Base-by-base conservation (phyloP, 495 filamentous ascomycete species). In the Xylaria venustula region DNA sequence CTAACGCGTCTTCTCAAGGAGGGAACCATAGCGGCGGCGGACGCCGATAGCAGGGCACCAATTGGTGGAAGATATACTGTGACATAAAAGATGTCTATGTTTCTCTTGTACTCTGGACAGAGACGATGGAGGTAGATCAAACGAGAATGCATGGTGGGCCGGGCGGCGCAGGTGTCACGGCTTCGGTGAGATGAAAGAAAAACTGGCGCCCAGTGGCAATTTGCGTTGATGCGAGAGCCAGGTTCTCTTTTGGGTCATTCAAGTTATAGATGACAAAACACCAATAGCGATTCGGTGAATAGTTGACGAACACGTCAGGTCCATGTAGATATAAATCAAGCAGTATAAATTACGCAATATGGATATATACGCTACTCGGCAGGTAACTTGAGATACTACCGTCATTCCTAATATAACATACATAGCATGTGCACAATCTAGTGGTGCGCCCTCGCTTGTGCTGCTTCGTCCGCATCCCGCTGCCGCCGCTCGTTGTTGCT, bases 11-110 rank as follows among this genome's bases (percentile, higher is more conserved):
- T 97, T 61, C 77, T 98, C 48, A 91, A 88, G 74, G 94, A 98
- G 75, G 94, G 90, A n/a, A 96, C 92, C 0, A 84, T 94, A 58
- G 92, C 92, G 0, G 93, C 92, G 23, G 89, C 89, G 28, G 92
- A 96, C 64, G 89, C 86, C 20, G 92, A 96, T 69, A 87, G 85
- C 36, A 82, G 90, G 58, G 88, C 88, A 5, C 90, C 91, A 25
- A 84, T 85, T 20, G 89, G 87, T 72, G 93, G 94, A 55, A 85
- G 94, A 62, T 98, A 98, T 69, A 96, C 86, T 30, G 92, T 98
- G 65, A 85, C 93, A 61, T 94, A 83, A 55, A 47, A 45, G 22
- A 55, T 19, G 17, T 22, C 23, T 30, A 15, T 28, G 20, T 7
- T 34, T 45, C n/a, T 32, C 17, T 44, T 28, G n/a, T 1, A 0